These are phyloP conservation scores for Epithele typhae DNA, from an alignment of 768 basidiomycete species.

Conservation along the genomic window DNA sequence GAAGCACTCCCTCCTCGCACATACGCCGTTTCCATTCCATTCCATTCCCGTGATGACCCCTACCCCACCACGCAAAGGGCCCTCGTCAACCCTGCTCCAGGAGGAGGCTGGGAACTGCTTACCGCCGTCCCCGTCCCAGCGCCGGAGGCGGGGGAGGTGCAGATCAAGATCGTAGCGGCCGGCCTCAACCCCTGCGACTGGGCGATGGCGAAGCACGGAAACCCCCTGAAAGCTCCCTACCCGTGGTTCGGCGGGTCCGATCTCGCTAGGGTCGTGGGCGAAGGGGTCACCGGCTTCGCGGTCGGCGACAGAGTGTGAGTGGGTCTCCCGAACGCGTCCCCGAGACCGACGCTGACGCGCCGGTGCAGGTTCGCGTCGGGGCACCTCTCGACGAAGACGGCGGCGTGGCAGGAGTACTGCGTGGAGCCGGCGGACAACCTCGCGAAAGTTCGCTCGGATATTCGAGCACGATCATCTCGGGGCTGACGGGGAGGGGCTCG, in stretches of 20 bases:
- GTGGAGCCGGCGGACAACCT: slow-evolving; percentile 20
- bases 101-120: neutral
- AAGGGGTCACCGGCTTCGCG: slow-evolving; percentile 32
- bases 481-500: slow-evolving; percentile 16
- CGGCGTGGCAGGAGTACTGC: slow-evolving; percentile 23
- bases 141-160: slow-evolving; percentile 21
- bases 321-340: neutral
- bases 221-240: slow-evolving; percentile 28
- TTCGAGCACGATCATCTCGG: slow-evolving; percentile 26
- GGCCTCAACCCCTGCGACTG: slow-evolving; percentile 32
- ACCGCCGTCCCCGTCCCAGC: neutral
- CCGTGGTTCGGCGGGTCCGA: slow-evolving; percentile 37
- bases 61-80: slow-evolving; percentile 11
- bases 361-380: slow-evolving; percentile 3
- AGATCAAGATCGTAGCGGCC: slow-evolving; percentile 25
- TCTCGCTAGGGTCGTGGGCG: slow-evolving; percentile 34
- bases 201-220: slow-evolving; percentile 23
- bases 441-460: slow-evolving; percentile 21
- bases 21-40: too few relatives aligned
- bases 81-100: slow-evolving; percentile 3
- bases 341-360: too few relatives aligned
- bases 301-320: slow-evolving; percentile 35
- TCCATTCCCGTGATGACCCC: too few relatives aligned
- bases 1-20: too few relatives aligned
- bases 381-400: neutral